Percentiles rank a stretch among this genome's conserved stretches.
These are phyloP conservation scores for Teratosphaeria destructans DNA, from an alignment of 2,329 filamentous ascomycete genomes.

Conservation along the genomic window DNA sequence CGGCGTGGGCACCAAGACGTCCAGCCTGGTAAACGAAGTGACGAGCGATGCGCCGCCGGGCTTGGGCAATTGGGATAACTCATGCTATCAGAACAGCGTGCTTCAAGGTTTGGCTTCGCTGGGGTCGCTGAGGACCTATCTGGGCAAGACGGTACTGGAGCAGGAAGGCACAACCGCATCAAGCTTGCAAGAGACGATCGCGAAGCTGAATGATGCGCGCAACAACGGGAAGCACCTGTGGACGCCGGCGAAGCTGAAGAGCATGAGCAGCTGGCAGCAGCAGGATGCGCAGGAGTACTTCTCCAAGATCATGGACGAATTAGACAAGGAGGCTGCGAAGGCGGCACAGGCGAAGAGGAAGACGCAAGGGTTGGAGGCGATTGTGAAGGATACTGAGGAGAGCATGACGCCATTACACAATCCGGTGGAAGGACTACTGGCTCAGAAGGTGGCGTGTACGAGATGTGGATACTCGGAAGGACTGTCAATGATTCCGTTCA, in stretches of 20 bases:
- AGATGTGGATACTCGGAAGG: conserved; percentile 80
- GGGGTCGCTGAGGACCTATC: conserved; percentile 55
- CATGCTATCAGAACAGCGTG: conserved; percentile 95
- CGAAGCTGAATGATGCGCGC: conserved; percentile 55
- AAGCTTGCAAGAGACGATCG: conserved; percentile 55
- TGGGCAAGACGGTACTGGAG: conserved; percentile 27
- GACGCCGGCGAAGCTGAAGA: conserved; percentile 68
- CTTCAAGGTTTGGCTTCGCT: conserved; percentile 63
- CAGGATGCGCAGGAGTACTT: conserved; percentile 98
- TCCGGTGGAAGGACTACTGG: conserved; percentile 76
- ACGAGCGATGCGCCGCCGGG: conserved; percentile 43
- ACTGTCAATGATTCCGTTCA: conserved; percentile 83
- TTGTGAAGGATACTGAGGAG: background rate
- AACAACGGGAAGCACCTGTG: conserved; percentile 71
- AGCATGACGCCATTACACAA: conserved; percentile 36
- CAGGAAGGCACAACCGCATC: conserved; percentile 14
- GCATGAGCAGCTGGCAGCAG: conserved; percentile 89
- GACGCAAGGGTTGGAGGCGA: background rate
- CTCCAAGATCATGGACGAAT: conserved; percentile 55
- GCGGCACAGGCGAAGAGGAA: conserved; percentile 7
- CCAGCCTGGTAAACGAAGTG: conserved; percentile 7
- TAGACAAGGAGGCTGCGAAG: conserved; percentile 49
- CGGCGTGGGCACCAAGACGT: conserved; percentile 12
- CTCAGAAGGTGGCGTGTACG: conserved; percentile 80
- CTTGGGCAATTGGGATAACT: conserved; percentile 85